Conservation (phyloP, 306 rosid genomes). For the Corylus americana region DNA sequence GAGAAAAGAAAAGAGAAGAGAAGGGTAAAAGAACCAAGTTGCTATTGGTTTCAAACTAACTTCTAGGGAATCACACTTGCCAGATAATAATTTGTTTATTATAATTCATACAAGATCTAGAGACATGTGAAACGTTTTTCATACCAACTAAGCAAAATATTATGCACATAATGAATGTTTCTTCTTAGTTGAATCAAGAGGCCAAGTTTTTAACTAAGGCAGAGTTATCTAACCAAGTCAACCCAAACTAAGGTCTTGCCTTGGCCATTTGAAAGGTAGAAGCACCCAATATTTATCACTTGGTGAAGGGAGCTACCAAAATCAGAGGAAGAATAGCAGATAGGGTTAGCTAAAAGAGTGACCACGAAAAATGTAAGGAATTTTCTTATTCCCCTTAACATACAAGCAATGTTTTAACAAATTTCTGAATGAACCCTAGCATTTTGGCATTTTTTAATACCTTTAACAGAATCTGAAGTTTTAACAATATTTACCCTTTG, state of each 20-base stretch:
- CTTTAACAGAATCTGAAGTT: not conserved
- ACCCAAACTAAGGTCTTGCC: not conserved
- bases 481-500: not conserved
- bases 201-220: not conserved
- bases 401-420: not conserved
- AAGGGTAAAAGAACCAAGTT: not conserved
- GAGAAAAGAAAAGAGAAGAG: not conserved
- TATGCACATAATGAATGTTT: not conserved
- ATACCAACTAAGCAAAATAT: not conserved
- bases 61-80: slow-evolving; percentile 2
- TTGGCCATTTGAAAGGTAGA: slow-evolving; percentile 22
- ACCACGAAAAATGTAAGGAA: not conserved
- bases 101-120: not conserved
- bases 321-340: slow-evolving; percentile 18
- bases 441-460: not conserved
- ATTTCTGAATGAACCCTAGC: not conserved
- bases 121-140: slow-evolving; percentile 12
- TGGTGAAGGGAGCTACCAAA: not conserved
- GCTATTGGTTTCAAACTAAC: not conserved
- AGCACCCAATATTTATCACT: not conserved
- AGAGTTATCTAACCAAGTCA: not conserved
- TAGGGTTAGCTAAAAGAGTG: not conserved
- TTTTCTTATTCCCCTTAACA: not conserved
- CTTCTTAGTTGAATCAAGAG: not conserved
- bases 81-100: not conserved